Conservation (phyloP, 1,284 basidiomycete genomes). For the Pseudozyma flocculosa region DNA sequence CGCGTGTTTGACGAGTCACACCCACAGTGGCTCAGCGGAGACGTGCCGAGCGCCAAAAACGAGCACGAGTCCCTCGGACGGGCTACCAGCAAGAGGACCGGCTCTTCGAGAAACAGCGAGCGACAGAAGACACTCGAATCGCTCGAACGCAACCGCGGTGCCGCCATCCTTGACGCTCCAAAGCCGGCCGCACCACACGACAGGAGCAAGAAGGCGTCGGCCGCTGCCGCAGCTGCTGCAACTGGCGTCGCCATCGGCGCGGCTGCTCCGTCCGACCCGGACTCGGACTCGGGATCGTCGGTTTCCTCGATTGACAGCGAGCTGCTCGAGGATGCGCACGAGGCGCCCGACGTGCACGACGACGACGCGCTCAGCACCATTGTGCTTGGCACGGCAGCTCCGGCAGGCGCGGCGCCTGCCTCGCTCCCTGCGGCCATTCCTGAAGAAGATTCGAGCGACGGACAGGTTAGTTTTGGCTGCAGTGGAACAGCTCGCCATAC, state of each 20-base stretch:
- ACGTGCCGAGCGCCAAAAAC: too few relatives aligned
- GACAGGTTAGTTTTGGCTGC: not conserved
- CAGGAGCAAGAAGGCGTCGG: too few relatives aligned
- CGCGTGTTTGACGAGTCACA: too few relatives aligned
- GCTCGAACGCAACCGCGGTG: conserved; percentile 15
- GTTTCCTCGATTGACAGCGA: conserved; percentile 14
- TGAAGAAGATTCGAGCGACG: not conserved
- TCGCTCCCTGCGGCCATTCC: not conserved
- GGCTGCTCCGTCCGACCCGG: too few relatives aligned
- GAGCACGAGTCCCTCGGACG: too few relatives aligned
- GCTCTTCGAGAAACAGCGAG: conserved; percentile 26
- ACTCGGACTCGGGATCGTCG: conserved; percentile 7
- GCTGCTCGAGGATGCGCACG: conserved; percentile 17
- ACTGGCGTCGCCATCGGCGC: not conserved
- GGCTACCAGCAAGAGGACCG: too few relatives aligned
- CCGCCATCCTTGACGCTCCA: not conserved
- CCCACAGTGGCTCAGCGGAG: too few relatives aligned
- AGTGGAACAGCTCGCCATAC: too few relatives aligned
- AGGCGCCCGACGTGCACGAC: conserved; percentile 31
- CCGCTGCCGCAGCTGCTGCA: conserved; percentile 3
- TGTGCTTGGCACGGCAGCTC: conserved; percentile 6
- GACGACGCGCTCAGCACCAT: conserved; percentile 19
- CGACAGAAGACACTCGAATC: conserved; percentile 16
- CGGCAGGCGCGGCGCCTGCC: conserved; percentile 1
- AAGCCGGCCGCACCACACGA: not conserved